Conservation (phyloP, 306 rosid species). For the Medicago truncatula region DNA sequence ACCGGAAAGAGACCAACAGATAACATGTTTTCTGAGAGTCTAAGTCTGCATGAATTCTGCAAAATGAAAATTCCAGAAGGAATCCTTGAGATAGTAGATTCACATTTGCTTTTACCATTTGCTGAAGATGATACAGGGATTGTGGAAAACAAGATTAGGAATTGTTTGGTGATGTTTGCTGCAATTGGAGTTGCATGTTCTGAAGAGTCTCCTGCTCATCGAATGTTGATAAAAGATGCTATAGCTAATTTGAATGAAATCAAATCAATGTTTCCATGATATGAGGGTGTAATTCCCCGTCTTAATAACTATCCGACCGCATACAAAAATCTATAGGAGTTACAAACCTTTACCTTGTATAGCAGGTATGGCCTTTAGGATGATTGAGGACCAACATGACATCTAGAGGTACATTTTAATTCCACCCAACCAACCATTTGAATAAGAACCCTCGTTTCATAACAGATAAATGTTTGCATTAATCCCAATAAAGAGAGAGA, state of each 20-base stretch:
- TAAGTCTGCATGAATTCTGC: slow-evolving; percentile 31
- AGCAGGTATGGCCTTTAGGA: no score
- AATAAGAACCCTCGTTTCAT: no score
- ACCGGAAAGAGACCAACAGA: slow-evolving; percentile 36
- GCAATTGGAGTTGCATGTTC: slow-evolving; percentile 49
- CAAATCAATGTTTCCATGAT: no score
- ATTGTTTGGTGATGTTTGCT: slow-evolving; percentile 27
- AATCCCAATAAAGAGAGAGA: no score
- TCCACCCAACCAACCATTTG: no score
- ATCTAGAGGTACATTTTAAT: no score
- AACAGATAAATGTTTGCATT: no score
- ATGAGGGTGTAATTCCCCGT: no score
- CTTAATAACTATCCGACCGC: no score
- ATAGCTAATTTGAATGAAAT: slow-evolving; percentile 26
- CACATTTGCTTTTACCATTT: neutral
- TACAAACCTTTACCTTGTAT: no score
- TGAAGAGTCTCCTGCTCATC: neutral
- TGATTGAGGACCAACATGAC: no score
- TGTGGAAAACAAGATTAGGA: neutral
- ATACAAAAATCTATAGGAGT: no score
- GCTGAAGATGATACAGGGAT: neutral
- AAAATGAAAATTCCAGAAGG: slow-evolving; percentile 22
- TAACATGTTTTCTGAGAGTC: slow-evolving; percentile 21
- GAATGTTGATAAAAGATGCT: slow-evolving; percentile 34
- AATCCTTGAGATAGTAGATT: slow-evolving; percentile 14